Evolutionary conservation across 768 basidiomycete species (phyloP).

Genomic region (Tubosaeta sp.): DNA sequence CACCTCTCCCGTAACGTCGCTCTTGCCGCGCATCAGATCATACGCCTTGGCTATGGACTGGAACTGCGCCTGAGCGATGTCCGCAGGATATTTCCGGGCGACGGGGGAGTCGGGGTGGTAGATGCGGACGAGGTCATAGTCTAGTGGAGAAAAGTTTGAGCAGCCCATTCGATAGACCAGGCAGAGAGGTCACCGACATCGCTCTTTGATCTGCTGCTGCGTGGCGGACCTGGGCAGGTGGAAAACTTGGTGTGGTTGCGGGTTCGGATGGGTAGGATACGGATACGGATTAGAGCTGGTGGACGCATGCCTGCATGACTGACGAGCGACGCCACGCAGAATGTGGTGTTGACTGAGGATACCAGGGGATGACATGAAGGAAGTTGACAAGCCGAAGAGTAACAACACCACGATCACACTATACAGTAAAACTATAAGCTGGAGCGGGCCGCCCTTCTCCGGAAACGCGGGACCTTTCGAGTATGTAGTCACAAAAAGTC

Average conservation of each 20-base stretch:
- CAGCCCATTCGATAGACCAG: not conserved
- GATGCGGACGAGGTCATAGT: constrained; percentile 74
- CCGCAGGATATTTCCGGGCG: constrained; percentile 39
- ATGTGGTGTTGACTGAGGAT: constrained; percentile 6
- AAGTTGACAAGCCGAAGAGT: not conserved
- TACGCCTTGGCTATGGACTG: constrained; percentile 69
- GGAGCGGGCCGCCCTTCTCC: no score
- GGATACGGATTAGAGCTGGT: constrained; percentile 39
- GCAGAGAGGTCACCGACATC: constrained; percentile 41
- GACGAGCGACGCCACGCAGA: constrained; percentile 1
- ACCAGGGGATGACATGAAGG: constrained; percentile 2
- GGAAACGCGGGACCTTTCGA: no score
- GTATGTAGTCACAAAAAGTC: no score
- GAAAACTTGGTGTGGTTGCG: constrained; percentile 61
- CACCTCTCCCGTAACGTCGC: constrained; percentile 17
- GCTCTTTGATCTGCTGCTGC: constrained; percentile 50
- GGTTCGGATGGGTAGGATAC: constrained; percentile 46
- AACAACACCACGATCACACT: no score
- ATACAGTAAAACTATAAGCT: no score
- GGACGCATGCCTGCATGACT: constrained; percentile 15
- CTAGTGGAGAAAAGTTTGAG: constrained; percentile 32
- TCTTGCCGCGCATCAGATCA: constrained; percentile 53
- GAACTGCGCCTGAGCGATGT: constrained; percentile 59
- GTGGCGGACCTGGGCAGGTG: constrained; percentile 53
- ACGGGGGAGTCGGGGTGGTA: constrained; percentile 71